Conservation (phyloP, 2,329 filamentous ascomycete species). For the Peltaster fructicola region DNA sequence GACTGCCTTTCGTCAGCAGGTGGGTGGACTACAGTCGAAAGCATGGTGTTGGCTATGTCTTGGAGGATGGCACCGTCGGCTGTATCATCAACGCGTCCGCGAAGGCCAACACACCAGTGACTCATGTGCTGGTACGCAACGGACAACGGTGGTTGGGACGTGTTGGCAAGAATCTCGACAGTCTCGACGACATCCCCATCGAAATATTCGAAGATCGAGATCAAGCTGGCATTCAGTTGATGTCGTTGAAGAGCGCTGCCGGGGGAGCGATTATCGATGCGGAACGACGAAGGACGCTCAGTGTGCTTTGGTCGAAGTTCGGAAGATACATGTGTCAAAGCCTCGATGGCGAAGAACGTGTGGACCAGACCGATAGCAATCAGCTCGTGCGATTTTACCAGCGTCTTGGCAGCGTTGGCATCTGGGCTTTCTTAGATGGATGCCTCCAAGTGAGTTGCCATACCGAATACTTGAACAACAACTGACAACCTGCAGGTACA, state of each 20-base stretch:
- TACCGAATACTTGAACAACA: neutral
- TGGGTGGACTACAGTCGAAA: slow-evolving; percentile 86
- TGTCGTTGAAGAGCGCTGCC: slow-evolving; percentile 13
- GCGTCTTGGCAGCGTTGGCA: slow-evolving; percentile 60
- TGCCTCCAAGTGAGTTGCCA: slow-evolving; percentile 46
- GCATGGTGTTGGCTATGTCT: slow-evolving; percentile 67
- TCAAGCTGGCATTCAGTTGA: slow-evolving; percentile 38
- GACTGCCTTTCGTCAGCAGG: slow-evolving; percentile 44
- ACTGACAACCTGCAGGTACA: slow-evolving; percentile 42
- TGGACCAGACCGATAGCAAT: slow-evolving; percentile 28
- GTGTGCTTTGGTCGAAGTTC: slow-evolving; percentile 48
- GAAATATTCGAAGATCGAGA: slow-evolving; percentile 60
- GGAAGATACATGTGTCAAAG: slow-evolving; percentile 47
- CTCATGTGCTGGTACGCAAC: slow-evolving; percentile 52
- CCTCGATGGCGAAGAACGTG: slow-evolving; percentile 22
- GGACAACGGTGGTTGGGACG: slow-evolving; percentile 47
- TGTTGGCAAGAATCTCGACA: slow-evolving; percentile 41
- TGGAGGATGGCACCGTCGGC: slow-evolving; percentile 66
- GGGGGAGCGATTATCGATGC: no score
- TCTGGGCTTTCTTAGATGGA: slow-evolving; percentile 67
- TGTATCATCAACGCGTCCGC: slow-evolving; percentile 37
- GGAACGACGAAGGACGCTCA: slow-evolving; percentile 36
- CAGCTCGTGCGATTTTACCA: slow-evolving; percentile 64
- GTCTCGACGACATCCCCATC: slow-evolving; percentile 30
- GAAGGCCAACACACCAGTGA: slow-evolving; percentile 40